phyloP scores from a whole-genome alignment of 768 basidiomycete genomes.

The Lactarius sp. region DNA sequence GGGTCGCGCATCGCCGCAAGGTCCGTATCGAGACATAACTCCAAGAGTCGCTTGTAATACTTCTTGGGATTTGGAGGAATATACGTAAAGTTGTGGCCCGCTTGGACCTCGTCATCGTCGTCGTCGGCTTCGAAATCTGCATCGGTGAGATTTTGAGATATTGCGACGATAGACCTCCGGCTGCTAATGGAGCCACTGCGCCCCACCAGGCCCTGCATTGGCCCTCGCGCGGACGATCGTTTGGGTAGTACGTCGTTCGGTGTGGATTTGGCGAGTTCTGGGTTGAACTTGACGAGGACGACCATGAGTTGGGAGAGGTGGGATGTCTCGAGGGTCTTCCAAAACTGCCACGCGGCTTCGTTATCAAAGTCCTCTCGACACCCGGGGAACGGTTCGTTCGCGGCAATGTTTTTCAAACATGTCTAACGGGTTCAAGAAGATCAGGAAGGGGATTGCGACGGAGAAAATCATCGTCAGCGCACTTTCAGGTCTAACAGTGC shows the following conservation, averaged over 20 bases:
- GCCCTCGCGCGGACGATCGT: constrained; percentile 41
- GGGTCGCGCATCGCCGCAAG: constrained; percentile 86
- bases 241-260: constrained; percentile 47
- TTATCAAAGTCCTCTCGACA: constrained; percentile 81
- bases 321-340: constrained; percentile 76
- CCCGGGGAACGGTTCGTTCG: constrained; percentile 78
- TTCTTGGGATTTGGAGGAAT: constrained; percentile 86
- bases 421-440: constrained; percentile 44
- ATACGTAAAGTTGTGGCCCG: constrained; percentile 78
- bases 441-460: constrained; percentile 4
- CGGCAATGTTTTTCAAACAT: constrained; percentile 87
- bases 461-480: constrained; percentile 23
- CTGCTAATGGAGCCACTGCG: constrained; percentile 64
- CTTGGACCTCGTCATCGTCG: constrained; percentile 64
- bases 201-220: constrained; percentile 43
- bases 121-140: constrained; percentile 39
- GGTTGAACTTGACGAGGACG: constrained; percentile 79
- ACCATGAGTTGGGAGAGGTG: constrained; percentile 87
- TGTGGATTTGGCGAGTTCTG: constrained; percentile 77
- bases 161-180: constrained; percentile 48
- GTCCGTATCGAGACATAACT: constrained; percentile 77
- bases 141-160: constrained; percentile 29
- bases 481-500: constrained; percentile 87
- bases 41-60: constrained; percentile 80
- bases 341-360: constrained; percentile 79